Percentiles rank a stretch among this genome's conserved stretches.
Evolutionary conservation across 176 grass and related monocot species (phyloP).

Genomic region (Phyllostachys edulis): DNA sequence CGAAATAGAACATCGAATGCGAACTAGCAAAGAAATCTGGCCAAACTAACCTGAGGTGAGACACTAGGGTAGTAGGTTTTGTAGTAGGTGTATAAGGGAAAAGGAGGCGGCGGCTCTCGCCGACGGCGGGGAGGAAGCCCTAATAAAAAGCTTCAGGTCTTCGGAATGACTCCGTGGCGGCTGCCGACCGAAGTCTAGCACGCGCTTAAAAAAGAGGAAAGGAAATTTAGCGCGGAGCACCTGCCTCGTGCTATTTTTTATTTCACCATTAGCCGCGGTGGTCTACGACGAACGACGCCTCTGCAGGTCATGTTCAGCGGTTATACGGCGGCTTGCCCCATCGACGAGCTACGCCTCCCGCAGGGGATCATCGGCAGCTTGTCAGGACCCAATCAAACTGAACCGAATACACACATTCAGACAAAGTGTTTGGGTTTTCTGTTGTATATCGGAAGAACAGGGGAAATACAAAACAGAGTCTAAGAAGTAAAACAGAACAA

Average conservation of each 20-base stretch:
- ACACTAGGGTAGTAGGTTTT: no score
- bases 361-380: no score
- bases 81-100: background rate
- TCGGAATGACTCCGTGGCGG: constrained; percentile 4
- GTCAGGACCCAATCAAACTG: no score
- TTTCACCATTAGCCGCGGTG: background rate
- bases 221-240: background rate
- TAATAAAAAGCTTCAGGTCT: background rate
- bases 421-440: no score
- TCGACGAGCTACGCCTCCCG: no score
- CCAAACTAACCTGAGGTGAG: background rate
- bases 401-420: no score
- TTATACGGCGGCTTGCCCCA: no score
- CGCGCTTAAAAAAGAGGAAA: constrained; percentile 8
- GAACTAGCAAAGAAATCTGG: background rate
- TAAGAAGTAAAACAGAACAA: no score
- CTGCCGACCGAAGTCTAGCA: constrained; percentile 25
- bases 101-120: background rate
- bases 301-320: no score
- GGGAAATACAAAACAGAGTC: no score
- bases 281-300: no score
- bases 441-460: no score
- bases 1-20: background rate
- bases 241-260: background rate
- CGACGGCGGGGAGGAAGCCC: constrained; percentile 21